Evolutionary conservation across 2,329 filamentous ascomycete genomes (phyloP), one percentile per base, ranked within the genome.

Genomic region (Thyridium curvatum): DNA sequence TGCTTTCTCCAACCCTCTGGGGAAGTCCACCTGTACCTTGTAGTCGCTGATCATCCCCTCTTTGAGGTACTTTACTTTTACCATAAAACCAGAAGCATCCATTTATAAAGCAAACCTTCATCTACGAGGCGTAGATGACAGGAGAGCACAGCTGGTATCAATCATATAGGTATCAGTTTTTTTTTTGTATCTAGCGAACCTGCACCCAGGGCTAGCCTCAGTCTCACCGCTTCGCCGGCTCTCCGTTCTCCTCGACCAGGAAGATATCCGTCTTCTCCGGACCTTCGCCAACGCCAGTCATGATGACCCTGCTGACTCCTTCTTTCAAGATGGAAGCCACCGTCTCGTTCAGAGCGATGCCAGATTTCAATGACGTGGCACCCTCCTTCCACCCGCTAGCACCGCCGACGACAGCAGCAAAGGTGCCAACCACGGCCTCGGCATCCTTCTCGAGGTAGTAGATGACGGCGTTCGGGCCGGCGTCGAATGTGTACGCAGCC

Each of bases 401-500:
- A 18, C 69, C 61, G 2, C 64, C 69, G 17, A 91, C 58, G 14
- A 85, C 69, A 30, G 68, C 66, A 66, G 86, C 85, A 64, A 98
- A 85, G 1, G 82, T 77, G 8, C 89, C 90, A 0, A 89, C 78
- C 4, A 97, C 82, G 3, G 74, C 63, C 32, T 74, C 72, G 46
- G 81, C 74, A 50, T 94, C 77, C 69, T 90, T 74, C 57, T 90
- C 85, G 31, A 90, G 76, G 58, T 94, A 97, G 71, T 98, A 98
- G 37, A 98, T 80, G 37, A 98, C 94, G 31, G 89, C 89, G 65
- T 98, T 98, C 39, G 93, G 93, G 38, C 93, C 93, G 0, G 93
- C 93, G 58, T 98, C 93, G 55, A 97, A 98, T 0, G 93, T 98
- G 63, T 98, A 98, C 4, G 93, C 93, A 4, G 87, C 89, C 14